Evolutionary conservation across 495 filamentous ascomycete species (phyloP).

Genomic region (Lasiosphaeria ovina): DNA sequence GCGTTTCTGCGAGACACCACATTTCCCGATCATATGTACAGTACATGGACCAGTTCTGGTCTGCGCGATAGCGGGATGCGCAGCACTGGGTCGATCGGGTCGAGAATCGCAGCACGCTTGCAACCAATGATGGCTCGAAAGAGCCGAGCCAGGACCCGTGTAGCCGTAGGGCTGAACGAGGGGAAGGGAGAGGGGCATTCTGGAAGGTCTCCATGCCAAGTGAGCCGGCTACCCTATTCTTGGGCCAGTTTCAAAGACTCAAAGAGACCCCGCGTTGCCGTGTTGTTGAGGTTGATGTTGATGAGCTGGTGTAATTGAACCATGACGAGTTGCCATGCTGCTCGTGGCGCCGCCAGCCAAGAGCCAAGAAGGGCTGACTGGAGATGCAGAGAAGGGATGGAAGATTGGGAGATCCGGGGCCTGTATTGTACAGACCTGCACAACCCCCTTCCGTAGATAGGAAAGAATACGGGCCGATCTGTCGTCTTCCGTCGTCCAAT

Average conservation of each 20-base stretch:
- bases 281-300: not conserved
- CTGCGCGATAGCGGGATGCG: constrained; percentile 1
- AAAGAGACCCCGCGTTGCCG: not conserved
- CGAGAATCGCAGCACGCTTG: not conserved
- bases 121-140: constrained; percentile 13
- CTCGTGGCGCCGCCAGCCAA: no score
- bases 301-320: no score
- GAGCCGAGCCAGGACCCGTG: not conserved
- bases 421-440: no score
- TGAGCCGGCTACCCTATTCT: not conserved
- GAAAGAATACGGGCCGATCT: no score
- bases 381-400: no score
- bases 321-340: no score
- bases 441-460: no score
- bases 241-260: not conserved
- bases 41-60: not conserved
- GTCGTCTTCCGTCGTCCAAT: not conserved
- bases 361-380: no score
- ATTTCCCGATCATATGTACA: not conserved
- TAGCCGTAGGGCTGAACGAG: constrained; percentile 28
- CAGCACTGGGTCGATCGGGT: constrained; percentile 1
- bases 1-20: not conserved
- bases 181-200: constrained; percentile 6
- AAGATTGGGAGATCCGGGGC: no score
- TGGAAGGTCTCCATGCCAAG: constrained; percentile 7